phyloP scores from a whole-genome alignment of 1,284 basidiomycete genomes.

The Rhodotorula sp. region DNA sequence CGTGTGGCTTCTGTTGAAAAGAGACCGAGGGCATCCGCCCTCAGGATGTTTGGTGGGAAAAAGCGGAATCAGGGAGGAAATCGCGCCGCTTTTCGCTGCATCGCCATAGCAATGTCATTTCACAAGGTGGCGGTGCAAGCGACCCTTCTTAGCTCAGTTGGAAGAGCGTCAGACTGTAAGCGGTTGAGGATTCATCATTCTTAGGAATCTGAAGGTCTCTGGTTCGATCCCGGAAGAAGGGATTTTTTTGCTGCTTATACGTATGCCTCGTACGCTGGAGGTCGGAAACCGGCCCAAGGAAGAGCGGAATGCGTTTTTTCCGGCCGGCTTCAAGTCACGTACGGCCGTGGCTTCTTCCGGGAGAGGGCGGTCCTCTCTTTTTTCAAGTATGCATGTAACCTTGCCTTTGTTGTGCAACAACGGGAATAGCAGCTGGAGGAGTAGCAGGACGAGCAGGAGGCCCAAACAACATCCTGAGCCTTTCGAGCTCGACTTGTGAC shows the following conservation, averaged over 20 bases:
- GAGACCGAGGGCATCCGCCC: too few relatives aligned
- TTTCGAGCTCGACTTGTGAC: too few relatives aligned
- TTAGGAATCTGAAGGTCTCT: constrained; percentile 18
- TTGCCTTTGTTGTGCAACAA: too few relatives aligned
- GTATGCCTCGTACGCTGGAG: not conserved
- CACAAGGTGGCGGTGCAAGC: not conserved
- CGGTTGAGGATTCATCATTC: not conserved
- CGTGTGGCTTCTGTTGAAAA: too few relatives aligned
- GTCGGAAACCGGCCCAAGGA: not conserved
- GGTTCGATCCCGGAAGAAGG: constrained; percentile 28
- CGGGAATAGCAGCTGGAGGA: too few relatives aligned
- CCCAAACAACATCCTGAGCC: too few relatives aligned
- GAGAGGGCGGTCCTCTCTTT: too few relatives aligned
- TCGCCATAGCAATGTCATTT: too few relatives aligned
- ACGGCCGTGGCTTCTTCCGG: too few relatives aligned
- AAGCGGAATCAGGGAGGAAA: not conserved
- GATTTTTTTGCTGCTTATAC: not conserved
- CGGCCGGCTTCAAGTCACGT: too few relatives aligned
- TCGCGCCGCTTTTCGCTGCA: not conserved
- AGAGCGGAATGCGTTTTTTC: not conserved
- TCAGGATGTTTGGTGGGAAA: not conserved
- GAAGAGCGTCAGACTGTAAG: constrained; percentile 30
- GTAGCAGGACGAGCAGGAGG: too few relatives aligned
- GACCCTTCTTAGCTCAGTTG: constrained; percentile 22
- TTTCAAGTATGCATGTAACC: too few relatives aligned